Evolutionary conservation across 495 filamentous ascomycete genomes (phyloP).

Genomic region (Podospora appendiculata): DNA sequence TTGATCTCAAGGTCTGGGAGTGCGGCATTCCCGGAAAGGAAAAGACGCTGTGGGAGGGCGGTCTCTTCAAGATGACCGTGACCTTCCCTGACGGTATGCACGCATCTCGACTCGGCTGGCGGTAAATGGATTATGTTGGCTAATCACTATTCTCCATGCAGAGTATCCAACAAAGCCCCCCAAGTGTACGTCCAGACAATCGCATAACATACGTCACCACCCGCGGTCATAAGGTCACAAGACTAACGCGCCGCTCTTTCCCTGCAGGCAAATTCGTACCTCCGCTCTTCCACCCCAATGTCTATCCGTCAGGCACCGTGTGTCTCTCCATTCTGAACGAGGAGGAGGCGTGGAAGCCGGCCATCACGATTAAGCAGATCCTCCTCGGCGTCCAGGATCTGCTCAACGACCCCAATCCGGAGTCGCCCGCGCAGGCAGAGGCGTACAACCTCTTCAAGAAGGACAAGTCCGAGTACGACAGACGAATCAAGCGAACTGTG

Average conservation of each 20-base stretch:
- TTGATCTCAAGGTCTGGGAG: conserved; percentile 94
- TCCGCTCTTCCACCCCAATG: conserved; percentile 96
- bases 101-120: neutral
- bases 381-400: conserved; percentile 93
- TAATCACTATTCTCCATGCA: conserved; percentile 30
- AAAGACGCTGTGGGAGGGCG: conserved; percentile 94
- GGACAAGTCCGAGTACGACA: conserved; percentile 80
- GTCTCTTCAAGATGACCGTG: conserved; percentile 87
- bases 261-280: conserved; percentile 86
- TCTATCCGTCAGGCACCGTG: conserved; percentile 96
- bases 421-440: conserved; percentile 93
- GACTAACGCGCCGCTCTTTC: conserved; percentile 16
- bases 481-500: conserved; percentile 77
- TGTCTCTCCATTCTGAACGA: conserved; percentile 98
- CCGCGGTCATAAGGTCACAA: conserved; percentile 4
- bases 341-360: conserved; percentile 96
- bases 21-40: conserved; percentile 94
- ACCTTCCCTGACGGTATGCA: conserved; percentile 88
- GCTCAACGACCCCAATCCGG: conserved; percentile 92
- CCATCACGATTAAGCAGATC: conserved; percentile 97
- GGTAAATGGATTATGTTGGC: neutral
- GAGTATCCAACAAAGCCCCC: conserved; percentile 99
- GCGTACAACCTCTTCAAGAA: conserved; percentile 96
- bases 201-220: neutral
- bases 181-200: conserved; percentile 62